Evolutionary conservation across 2,329 filamentous ascomycete genomes (phyloP), one percentile per base, ranked within the genome.

Genomic region (Fusarium foetens): DNA sequence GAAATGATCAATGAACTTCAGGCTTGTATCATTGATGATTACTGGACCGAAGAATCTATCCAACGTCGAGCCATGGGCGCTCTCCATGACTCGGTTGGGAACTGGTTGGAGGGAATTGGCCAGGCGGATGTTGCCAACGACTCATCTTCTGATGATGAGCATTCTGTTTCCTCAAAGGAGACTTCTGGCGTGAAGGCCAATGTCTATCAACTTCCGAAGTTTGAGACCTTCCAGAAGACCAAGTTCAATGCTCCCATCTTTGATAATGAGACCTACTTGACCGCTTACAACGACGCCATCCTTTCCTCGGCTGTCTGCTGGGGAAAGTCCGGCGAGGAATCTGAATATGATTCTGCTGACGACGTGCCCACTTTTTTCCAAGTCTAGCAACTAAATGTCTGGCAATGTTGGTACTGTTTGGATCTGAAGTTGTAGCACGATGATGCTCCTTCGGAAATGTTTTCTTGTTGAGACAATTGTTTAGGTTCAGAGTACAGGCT

Each of bases 41-140:
- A 23, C 19, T 39, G 11, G 10, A 49, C 39, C 0, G 9, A 3
- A 0, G 19, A n/a, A 1, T 41, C 3, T 1, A 19, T 46, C 1
- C n/a, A 36, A 0, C 41, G 19, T 5, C 54, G 54, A 5, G 29
- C 31, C 8, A 14, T 5, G 1, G 29, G 13, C 3, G 3, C 25
- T 17, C 19, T n/a, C 8, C 14, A 21, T 0, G 8, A 21, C 3
- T 27, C 7, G 0, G 31, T 57, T 2, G 10, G 8, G 3, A 35
- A n/a, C 3, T 57, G 54, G 54, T 21, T 57, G 10, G 21, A 25
- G 4, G 19, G 3, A 4, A 3, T n/a, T 3, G 16, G 13, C 11
- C 3, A 36, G 0, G 7, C 14, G 1, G 29, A 49, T 1, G n/a
- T 8, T 16, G 42, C 10, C 7, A 5, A 9, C 8, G 13, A 27